Evolutionary conservation across 1,139 yeast species (phyloP).

Genomic region (Pneumocystis wakefieldiae): DNA sequence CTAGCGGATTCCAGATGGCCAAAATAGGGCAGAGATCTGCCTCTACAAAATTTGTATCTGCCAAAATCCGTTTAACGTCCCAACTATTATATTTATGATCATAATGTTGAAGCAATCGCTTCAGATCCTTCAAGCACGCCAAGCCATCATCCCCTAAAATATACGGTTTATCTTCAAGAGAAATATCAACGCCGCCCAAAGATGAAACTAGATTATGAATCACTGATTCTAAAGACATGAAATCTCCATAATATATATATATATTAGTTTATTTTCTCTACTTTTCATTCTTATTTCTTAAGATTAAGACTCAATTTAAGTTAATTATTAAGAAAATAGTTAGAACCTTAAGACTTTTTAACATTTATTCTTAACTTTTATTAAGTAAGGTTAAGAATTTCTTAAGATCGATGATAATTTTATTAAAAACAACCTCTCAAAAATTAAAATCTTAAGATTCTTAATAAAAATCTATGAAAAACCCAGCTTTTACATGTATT

Average conservation of each 20-base stretch:
- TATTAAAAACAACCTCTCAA: too few species aligned
- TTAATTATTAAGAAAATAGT: too few species aligned
- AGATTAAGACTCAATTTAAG: too few species aligned
- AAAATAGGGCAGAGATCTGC: slow-evolving; percentile 65
- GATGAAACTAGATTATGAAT: slow-evolving; percentile 42
- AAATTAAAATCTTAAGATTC: too few species aligned
- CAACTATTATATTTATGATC: slow-evolving; percentile 56
- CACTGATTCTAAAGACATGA: slow-evolving; percentile 11
- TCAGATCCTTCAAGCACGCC: slow-evolving; percentile 75
- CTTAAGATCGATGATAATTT: too few species aligned
- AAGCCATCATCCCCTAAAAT: slow-evolving; percentile 81
- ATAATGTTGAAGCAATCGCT: slow-evolving; percentile 71
- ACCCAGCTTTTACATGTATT: slow-evolving; percentile 47
- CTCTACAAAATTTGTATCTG: slow-evolving; percentile 57
- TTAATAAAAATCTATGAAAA: background rate
- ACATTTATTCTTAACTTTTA: too few species aligned
- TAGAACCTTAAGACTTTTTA: too few species aligned
- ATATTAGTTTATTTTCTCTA: background rate
- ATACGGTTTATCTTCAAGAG: slow-evolving; percentile 42
- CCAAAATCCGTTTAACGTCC: slow-evolving; percentile 80
- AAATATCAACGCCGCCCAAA: slow-evolving; percentile 62
- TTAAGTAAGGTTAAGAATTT: too few species aligned
- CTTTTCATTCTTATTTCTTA: too few species aligned
- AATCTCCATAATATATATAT: background rate
- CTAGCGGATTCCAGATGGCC: slow-evolving; percentile 51